Evolutionary conservation across 2,329 filamentous ascomycete genomes (phyloP).

Genomic region (Aspergillus sp.): DNA sequence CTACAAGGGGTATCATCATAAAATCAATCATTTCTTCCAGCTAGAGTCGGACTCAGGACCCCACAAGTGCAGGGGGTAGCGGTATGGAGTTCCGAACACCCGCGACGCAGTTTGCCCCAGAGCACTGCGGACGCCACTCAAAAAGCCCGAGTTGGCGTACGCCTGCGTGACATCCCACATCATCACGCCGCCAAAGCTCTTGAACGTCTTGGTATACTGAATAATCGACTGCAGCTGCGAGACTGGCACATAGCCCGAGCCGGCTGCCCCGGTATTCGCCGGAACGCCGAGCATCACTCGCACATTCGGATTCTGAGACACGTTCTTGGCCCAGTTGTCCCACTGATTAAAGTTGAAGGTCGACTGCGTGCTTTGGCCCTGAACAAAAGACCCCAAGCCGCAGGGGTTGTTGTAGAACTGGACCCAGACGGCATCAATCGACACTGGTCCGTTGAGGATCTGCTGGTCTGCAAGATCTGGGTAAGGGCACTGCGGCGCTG

Average conservation of each 20-base stretch:
- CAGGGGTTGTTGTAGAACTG: conserved; percentile 73
- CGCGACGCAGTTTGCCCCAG: conserved; percentile 28
- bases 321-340: conserved; percentile 65
- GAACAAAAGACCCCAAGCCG: conserved; percentile 55
- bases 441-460: conserved; percentile 57
- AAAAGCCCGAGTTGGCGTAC: conserved; percentile 60
- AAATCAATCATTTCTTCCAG: not conserved
- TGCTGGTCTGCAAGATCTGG: conserved; percentile 62
- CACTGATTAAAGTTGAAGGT: conserved; percentile 65
- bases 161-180: conserved; percentile 68
- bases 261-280: conserved; percentile 54
- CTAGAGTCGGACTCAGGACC: not conserved
- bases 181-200: conserved; percentile 68
- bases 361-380: conserved; percentile 48
- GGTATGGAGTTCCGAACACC: not conserved
- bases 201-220: conserved; percentile 55
- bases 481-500: conserved; percentile 68
- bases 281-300: conserved; percentile 65
- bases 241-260: conserved; percentile 57
- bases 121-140: conserved; percentile 46
- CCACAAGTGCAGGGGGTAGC: not conserved
- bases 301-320: conserved; percentile 60
- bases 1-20: not conserved
- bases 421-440: conserved; percentile 63
- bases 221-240: conserved; percentile 54